These are phyloP conservation scores for Xylaria scruposa DNA, from an alignment of 495 filamentous ascomycete species.

Conservation along the genomic window DNA sequence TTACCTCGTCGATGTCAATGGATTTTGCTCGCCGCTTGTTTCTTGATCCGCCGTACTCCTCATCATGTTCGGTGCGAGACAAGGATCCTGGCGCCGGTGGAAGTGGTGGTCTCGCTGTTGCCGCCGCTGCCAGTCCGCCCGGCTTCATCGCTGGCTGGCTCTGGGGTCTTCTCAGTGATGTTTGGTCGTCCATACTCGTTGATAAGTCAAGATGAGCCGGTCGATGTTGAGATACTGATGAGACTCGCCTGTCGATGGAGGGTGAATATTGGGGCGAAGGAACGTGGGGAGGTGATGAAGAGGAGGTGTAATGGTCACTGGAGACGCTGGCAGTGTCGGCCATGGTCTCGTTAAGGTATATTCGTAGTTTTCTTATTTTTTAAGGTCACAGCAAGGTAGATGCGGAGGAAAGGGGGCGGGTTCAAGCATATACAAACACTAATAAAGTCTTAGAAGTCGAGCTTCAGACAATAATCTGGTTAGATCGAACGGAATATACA, in stretches of 20 bases:
- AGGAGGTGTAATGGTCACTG: constrained; percentile 22
- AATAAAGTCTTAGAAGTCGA: constrained; percentile 15
- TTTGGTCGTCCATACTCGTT: neutral
- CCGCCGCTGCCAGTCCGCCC: neutral
- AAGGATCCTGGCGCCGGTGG: neutral
- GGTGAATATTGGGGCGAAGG: constrained; percentile 16
- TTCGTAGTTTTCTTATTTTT: neutral
- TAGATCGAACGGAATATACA: constrained; percentile 12
- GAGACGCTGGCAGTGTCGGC: constrained; percentile 26
- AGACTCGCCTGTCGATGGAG: neutral
- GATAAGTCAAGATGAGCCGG: constrained; percentile 23
- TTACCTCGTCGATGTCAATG: constrained; percentile 55
- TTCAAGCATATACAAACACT: constrained; percentile 26
- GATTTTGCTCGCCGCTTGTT: constrained; percentile 55
- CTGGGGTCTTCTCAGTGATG: constrained; percentile 19
- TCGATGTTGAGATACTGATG: constrained; percentile 23
- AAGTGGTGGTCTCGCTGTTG: constrained; percentile 21
- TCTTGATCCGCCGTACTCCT: constrained; percentile 33
- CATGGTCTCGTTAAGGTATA: constrained; percentile 19
- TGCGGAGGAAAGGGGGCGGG: constrained; percentile 19
- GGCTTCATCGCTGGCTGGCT: constrained; percentile 25
- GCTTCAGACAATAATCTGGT: constrained; percentile 5
- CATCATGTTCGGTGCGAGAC: constrained; percentile 18
- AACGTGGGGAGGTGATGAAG: constrained; percentile 19
- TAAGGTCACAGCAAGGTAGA: neutral